Percentiles rank a stretch among this genome's conserved stretches.
phyloP scores from a whole-genome alignment of 805 yeast genomes.

The Candida maltosa region DNA sequence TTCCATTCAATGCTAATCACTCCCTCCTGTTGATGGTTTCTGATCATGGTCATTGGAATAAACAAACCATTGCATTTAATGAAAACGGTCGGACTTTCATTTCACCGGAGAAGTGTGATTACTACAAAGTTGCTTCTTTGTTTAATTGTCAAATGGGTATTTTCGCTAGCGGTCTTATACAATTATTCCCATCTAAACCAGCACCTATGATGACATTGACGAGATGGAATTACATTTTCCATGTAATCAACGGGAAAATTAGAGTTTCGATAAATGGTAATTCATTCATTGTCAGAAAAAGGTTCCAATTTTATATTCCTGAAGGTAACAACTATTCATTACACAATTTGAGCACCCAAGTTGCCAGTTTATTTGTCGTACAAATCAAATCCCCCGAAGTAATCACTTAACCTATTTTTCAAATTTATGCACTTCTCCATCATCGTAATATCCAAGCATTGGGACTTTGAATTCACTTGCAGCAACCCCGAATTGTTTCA shows the following conservation, averaged over 20 bases:
- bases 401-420: not conserved
- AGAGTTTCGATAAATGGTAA: conserved; percentile 63
- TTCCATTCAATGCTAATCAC: too few species aligned
- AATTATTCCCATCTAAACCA: conserved; percentile 57
- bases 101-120: conserved; percentile 31
- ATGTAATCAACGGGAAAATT: conserved; percentile 65
- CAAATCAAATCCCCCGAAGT: conserved; percentile 34
- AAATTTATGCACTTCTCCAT: not conserved
- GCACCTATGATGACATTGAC: conserved; percentile 62
- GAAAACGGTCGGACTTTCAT: conserved; percentile 48
- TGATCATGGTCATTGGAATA: too few species aligned
- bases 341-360: conserved; percentile 54
- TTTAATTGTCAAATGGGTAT: conserved; percentile 61
- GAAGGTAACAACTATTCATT: conserved; percentile 71
- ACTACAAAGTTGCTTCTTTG: conserved; percentile 59
- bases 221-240: conserved; percentile 69
- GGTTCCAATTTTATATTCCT: conserved; percentile 82
- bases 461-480: conserved; percentile 86
- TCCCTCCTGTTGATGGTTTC: too few species aligned
- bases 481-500: conserved; percentile 95
- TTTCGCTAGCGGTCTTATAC: conserved; percentile 72
- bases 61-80: conserved; percentile 61
- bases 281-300: conserved; percentile 59
- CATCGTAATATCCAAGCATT: conserved; percentile 64
- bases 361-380: conserved; percentile 70